Conservation (phyloP, 2,329 filamentous ascomycete genomes). For the Fusarium nisikadoi region DNA sequence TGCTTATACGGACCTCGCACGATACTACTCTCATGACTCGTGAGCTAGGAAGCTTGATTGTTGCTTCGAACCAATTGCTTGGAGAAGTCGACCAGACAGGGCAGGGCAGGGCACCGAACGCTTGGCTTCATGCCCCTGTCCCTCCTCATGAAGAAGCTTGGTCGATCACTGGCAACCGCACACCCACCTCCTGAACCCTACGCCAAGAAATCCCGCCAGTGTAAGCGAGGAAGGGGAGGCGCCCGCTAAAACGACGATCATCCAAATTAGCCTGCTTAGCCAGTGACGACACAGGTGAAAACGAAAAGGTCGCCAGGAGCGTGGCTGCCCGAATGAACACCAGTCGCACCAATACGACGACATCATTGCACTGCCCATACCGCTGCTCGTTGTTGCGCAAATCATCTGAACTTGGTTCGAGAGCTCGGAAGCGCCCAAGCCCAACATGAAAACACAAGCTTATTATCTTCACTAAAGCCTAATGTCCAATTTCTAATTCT, state of each 20-base stretch:
- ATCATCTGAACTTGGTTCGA: slow-evolving; percentile 26
- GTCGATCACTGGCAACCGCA: slow-evolving; percentile 38
- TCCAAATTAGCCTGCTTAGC: slow-evolving; percentile 44
- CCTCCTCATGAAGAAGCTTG: slow-evolving; percentile 39
- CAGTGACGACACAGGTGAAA: slow-evolving; percentile 35
- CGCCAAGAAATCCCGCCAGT: slow-evolving; percentile 42
- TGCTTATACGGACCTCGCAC: slow-evolving; percentile 22
- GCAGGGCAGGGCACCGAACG: slow-evolving; percentile 31
- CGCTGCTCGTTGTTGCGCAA: slow-evolving; percentile 18
- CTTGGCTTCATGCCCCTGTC: slow-evolving; percentile 35
- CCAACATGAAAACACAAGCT: background rate
- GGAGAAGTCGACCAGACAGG: slow-evolving; percentile 15
- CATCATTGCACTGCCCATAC: slow-evolving; percentile 33
- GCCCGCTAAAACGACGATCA: slow-evolving; percentile 47
- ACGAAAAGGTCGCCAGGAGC: slow-evolving; percentile 23
- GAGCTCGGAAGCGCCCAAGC: slow-evolving; percentile 6
- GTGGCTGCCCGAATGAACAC: slow-evolving; percentile 36
- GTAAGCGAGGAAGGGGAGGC: slow-evolving; percentile 47
- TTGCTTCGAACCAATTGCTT: slow-evolving; percentile 27
- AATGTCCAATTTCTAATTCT: background rate
- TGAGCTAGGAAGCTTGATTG: slow-evolving; percentile 30
- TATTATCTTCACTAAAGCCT: background rate
- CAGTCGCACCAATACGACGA: slow-evolving; percentile 26
- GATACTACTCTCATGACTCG: slow-evolving; percentile 24
- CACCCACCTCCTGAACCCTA: slow-evolving; percentile 31